These are phyloP conservation scores for Lanzia echinophila DNA, from an alignment of 2,329 filamentous ascomycete species.

Conservation along the genomic window DNA sequence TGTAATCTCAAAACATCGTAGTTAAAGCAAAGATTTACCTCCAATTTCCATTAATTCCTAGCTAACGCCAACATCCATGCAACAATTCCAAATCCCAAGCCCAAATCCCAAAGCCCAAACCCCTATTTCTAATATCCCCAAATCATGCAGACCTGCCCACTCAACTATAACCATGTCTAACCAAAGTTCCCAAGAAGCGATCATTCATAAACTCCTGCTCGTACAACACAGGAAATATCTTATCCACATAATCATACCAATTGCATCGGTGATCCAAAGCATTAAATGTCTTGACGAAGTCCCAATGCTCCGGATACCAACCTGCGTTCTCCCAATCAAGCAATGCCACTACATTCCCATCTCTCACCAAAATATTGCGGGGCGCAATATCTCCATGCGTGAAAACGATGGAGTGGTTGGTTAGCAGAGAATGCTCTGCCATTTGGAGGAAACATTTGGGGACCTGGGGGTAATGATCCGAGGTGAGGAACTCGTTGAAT, in stretches of 20 bases:
- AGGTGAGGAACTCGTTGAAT: constrained; percentile 12
- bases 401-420: constrained; percentile 6
- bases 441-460: neutral
- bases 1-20: too few relatives aligned
- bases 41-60: too few relatives aligned
- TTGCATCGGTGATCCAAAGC: neutral
- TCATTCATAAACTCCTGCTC: constrained; percentile 11
- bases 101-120: neutral
- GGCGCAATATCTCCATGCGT: constrained; percentile 8
- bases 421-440: neutral
- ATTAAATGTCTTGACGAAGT: constrained; percentile 9
- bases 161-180: constrained; percentile 5
- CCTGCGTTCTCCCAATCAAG: constrained; percentile 11
- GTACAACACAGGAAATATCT: constrained; percentile 1
- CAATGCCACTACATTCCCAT: neutral
- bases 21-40: too few relatives aligned
- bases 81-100: neutral
- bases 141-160: neutral
- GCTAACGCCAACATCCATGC: too few relatives aligned
- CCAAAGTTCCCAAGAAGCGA: constrained; percentile 7
- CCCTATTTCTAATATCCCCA: neutral
- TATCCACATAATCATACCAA: constrained; percentile 9
- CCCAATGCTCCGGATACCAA: constrained; percentile 13
- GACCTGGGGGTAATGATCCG: neutral
- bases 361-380: constrained; percentile 8